phyloP scores from a whole-genome alignment of 148 eudicot genomes.

The Silene uniflora region DNA sequence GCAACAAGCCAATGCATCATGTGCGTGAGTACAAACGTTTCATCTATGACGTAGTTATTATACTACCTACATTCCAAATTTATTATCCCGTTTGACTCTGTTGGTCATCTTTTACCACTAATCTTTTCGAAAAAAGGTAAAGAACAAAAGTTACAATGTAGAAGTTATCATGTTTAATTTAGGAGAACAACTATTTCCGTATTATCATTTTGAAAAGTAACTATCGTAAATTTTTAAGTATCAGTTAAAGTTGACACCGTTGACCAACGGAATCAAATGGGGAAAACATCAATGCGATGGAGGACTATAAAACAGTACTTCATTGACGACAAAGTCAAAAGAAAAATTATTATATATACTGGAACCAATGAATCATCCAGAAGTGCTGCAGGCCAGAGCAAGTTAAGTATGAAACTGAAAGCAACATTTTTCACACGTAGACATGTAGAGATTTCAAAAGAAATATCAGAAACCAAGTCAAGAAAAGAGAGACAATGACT shows the following conservation, averaged over 20 bases:
- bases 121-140: too few species aligned
- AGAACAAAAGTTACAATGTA: too few species aligned
- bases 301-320: background rate
- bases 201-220: too few species aligned
- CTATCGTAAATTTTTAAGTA: too few species aligned
- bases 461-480: background rate
- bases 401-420: background rate
- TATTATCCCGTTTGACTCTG: too few species aligned
- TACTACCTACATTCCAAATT: too few species aligned
- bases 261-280: too few species aligned
- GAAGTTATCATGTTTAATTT: too few species aligned
- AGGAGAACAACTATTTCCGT: too few species aligned
- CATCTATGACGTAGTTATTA: background rate
- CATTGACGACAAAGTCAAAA: background rate
- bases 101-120: too few species aligned
- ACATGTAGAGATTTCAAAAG: background rate
- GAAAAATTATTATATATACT: background rate
- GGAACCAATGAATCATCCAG: background rate
- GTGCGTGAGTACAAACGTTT: background rate
- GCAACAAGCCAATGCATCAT: conserved; percentile 26
- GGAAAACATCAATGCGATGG: too few species aligned
- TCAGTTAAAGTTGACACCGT: too few species aligned
- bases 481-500: conserved; percentile 1
- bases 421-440: background rate
- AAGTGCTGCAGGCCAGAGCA: background rate